Evolutionary conservation across 192 early-diverging fungal species (phyloP).

Genomic region (Thoreauomyces humboldtii): DNA sequence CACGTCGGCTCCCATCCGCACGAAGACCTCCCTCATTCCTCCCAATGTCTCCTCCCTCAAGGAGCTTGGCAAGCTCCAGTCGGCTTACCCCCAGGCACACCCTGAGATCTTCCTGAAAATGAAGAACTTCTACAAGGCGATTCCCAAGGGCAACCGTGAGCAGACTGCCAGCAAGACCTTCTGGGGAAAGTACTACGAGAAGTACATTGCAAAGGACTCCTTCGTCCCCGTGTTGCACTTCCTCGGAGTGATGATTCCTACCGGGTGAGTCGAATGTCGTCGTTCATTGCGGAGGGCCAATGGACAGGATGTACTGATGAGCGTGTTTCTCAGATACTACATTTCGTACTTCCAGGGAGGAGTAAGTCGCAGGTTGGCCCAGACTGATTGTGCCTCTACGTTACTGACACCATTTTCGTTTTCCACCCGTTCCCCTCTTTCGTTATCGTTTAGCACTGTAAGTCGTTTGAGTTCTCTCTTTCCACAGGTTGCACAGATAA

Average conservation of each 20-base stretch:
- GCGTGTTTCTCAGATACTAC: constrained; percentile 39
- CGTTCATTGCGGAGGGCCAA: background rate
- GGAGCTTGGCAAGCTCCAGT: constrained; percentile 48
- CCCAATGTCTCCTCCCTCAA: constrained; percentile 47
- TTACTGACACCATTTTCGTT: no score
- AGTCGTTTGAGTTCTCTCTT: no score
- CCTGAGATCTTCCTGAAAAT: constrained; percentile 51
- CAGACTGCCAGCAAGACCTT: constrained; percentile 28
- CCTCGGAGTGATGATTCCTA: constrained; percentile 45
- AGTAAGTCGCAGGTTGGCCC: constrained; percentile 14
- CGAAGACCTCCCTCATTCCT: constrained; percentile 47
- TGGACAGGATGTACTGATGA: no score
- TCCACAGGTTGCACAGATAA: no score
- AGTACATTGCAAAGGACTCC: constrained; percentile 46
- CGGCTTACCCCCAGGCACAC: constrained; percentile 50
- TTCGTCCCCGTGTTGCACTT: constrained; percentile 54
- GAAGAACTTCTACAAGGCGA: constrained; percentile 47
- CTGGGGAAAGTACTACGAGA: constrained; percentile 45
- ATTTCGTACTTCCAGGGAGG: constrained; percentile 49
- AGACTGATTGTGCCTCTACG: background rate
- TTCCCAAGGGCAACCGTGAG: constrained; percentile 49
- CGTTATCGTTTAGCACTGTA: constrained; percentile 34
- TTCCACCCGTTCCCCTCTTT: no score
- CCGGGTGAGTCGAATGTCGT: constrained; percentile 10
- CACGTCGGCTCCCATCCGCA: constrained; percentile 32